Evolutionary conservation across 306 rosid genomes (phyloP).

Genomic region (Datisca glomerata): DNA sequence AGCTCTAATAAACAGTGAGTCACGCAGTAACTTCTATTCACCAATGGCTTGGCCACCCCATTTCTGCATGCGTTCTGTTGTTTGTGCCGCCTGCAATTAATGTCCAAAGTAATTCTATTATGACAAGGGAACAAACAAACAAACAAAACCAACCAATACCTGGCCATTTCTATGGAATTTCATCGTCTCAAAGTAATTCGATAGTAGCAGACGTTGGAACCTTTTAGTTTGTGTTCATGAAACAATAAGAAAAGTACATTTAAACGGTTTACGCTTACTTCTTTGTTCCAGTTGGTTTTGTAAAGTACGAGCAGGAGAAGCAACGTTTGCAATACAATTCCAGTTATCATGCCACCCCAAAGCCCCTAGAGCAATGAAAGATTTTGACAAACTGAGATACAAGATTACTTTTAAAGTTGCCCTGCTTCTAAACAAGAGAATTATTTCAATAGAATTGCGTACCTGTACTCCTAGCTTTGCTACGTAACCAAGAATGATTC

Average conservation of each 20-base stretch:
- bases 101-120: not conserved
- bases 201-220: not conserved
- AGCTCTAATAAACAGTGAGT: too few species aligned
- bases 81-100: slow-evolving; percentile 30
- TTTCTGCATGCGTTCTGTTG: slow-evolving; percentile 28
- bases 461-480: not conserved
- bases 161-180: not conserved
- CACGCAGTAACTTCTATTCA: too few species aligned
- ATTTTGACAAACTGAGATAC: too few species aligned
- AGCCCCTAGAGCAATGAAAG: too few species aligned
- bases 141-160: not conserved
- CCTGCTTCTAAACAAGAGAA: not conserved
- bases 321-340: slow-evolving; percentile 39
- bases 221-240: too few species aligned
- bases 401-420: too few species aligned
- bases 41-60: slow-evolving; percentile 54
- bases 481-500: not conserved
- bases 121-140: not conserved
- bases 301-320: slow-evolving; percentile 30
- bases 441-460: not conserved
- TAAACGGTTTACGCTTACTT: slow-evolving; percentile 20
- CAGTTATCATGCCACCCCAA: slow-evolving; percentile 56
- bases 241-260: not conserved
- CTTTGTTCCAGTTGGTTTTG: slow-evolving; percentile 46
- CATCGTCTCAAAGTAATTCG: not conserved